Percentiles rank a stretch among this genome's conserved stretches.
phyloP scores from a whole-genome alignment of 192 early-diverging fungal genomes.

The Backusella psychrophila region DNA sequence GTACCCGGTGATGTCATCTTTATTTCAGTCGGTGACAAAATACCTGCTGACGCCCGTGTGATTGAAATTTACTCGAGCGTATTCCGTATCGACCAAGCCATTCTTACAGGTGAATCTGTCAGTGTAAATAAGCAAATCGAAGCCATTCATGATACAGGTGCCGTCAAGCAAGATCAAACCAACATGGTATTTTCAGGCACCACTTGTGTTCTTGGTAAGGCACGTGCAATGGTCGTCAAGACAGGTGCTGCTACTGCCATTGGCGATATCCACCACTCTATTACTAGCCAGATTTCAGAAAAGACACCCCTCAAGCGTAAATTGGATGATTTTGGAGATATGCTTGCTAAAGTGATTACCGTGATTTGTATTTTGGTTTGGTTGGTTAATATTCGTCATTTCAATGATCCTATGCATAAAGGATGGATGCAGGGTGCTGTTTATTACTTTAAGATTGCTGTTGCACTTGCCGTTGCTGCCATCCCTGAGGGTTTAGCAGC shows the following conservation, averaged over 20 bases:
- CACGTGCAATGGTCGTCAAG: conserved; percentile 79
- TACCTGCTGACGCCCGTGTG: conserved; percentile 93
- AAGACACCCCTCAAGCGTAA: conserved; percentile 95
- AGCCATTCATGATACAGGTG: conserved; percentile 58
- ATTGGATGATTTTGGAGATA: conserved; percentile 96
- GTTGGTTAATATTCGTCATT: conserved; percentile 98
- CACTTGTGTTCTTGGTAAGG: conserved; percentile 89
- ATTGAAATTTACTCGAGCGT: conserved; percentile 73
- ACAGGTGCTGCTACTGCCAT: conserved; percentile 92
- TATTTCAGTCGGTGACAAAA: conserved; percentile 90
- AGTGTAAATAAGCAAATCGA: conserved; percentile 84
- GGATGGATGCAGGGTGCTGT: conserved; percentile 95
- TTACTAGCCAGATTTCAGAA: conserved; percentile 79
- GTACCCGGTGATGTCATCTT: conserved; percentile 98
- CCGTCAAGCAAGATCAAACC: conserved; percentile 94
- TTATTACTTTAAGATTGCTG: conserved; percentile 99
- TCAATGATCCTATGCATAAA: conserved; percentile 82
- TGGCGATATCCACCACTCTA: conserved; percentile 90
- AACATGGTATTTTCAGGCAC: conserved; percentile 99
- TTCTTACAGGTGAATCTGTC: conserved; percentile 96
- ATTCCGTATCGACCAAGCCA: conserved; percentile 91
- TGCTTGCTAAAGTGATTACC: conserved; percentile 79
- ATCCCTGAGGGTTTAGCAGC: conserved; percentile 98
- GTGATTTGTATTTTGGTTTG: conserved; percentile 94
- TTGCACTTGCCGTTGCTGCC: conserved; percentile 96